phyloP scores from a whole-genome alignment of 805 yeast genomes.

The Metschnikowia drakensbergensis region DNA sequence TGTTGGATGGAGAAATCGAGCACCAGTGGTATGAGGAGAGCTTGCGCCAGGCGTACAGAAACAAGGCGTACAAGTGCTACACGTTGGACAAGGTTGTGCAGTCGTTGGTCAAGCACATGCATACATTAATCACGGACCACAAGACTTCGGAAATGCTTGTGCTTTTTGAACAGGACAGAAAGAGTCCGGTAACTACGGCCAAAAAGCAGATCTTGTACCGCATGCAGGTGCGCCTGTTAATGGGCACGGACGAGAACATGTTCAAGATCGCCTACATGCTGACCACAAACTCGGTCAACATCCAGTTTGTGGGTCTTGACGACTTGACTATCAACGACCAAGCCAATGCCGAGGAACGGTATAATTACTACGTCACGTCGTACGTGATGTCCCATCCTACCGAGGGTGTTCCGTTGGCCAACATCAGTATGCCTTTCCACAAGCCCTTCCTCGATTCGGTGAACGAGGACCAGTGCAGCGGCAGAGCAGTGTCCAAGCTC shows the following conservation, averaged over 20 bases:
- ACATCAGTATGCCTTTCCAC: slow-evolving; percentile 75
- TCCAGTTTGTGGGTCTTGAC: slow-evolving; percentile 83
- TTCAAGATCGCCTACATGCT: slow-evolving; percentile 78
- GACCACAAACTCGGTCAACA: slow-evolving; percentile 47
- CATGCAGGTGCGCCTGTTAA: slow-evolving; percentile 75
- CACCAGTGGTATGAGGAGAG: slow-evolving; percentile 95
- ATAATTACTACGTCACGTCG: slow-evolving; percentile 92
- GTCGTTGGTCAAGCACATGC: slow-evolving; percentile 70
- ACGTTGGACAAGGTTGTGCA: slow-evolving; percentile 92
- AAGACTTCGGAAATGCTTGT: slow-evolving; percentile 77
- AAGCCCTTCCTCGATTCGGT: slow-evolving; percentile 53
- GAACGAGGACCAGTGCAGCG: slow-evolving; percentile 56
- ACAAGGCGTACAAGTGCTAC: slow-evolving; percentile 87
- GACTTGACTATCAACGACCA: slow-evolving; percentile 74
- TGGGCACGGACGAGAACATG: slow-evolving; percentile 84
- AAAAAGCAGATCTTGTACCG: slow-evolving; percentile 88
- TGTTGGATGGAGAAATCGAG: slow-evolving; percentile 87
- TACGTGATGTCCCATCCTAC: slow-evolving; percentile 95
- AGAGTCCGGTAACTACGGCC: slow-evolving; percentile 59
- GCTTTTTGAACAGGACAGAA: slow-evolving; percentile 79
- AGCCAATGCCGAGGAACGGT: slow-evolving; percentile 73
- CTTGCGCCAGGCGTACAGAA: slow-evolving; percentile 89
- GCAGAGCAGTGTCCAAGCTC: slow-evolving; percentile 63
- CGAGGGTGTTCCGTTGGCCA: slow-evolving; percentile 83
- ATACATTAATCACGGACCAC: slow-evolving; percentile 72